Percentiles rank a stretch among this genome's conserved stretches.
These are phyloP conservation scores for Kentomonas sorsogonicus DNA, from an alignment of 208 protist species.

Conservation along the genomic window DNA sequence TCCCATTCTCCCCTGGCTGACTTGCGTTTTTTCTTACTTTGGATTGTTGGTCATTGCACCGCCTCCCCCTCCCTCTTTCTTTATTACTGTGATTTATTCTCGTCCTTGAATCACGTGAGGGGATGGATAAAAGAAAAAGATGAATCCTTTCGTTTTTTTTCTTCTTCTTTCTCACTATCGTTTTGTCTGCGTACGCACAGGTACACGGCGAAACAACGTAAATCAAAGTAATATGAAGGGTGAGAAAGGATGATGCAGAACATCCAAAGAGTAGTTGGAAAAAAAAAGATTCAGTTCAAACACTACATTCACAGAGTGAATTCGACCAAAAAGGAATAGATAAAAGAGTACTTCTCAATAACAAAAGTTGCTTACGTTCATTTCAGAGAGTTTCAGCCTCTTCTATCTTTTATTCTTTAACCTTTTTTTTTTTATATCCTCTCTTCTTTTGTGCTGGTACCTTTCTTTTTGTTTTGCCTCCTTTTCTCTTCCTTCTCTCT, in stretches of 20 bases:
- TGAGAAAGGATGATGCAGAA: not conserved
- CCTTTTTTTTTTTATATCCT: conserved; percentile 6
- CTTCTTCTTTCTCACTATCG: too few species aligned
- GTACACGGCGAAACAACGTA: too few species aligned
- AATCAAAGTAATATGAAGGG: not conserved
- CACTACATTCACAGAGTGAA: conserved; percentile 5
- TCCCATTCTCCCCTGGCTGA: too few species aligned
- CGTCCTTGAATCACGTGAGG: too few species aligned
- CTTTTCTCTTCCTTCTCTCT: conserved; percentile 2
- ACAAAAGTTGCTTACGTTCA: not conserved
- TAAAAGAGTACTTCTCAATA: not conserved
- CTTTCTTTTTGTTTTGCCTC: not conserved
- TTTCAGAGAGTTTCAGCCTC: not conserved
- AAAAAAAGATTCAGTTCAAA: not conserved
- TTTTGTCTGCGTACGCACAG: too few species aligned
- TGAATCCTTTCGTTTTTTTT: too few species aligned
- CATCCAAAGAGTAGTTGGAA: not conserved
- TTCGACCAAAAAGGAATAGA: not conserved
- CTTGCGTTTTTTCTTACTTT: too few species aligned
- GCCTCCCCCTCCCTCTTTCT: too few species aligned
- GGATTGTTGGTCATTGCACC: too few species aligned
- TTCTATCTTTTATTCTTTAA: not conserved
- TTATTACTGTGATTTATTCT: too few species aligned
- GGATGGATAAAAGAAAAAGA: too few species aligned
- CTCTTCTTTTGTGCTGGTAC: conserved; percentile 5